phyloP scores from a whole-genome alignment of 2,329 filamentous ascomycete species.

The Lasiodiplodia sp. region DNA sequence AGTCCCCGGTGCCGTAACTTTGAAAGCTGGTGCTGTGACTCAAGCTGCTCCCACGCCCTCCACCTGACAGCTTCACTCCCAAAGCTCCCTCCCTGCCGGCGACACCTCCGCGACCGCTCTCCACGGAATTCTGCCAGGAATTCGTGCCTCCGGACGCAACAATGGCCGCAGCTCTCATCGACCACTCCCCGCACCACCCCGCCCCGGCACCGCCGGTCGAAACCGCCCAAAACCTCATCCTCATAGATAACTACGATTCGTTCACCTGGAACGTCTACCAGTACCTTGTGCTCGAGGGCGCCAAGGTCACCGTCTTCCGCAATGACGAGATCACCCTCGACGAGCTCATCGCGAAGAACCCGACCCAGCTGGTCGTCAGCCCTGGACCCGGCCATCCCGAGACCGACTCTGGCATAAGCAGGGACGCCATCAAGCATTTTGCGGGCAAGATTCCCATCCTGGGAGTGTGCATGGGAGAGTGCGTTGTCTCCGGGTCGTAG shows the following conservation, averaged over 20 bases:
- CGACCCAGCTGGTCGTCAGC: slow-evolving; percentile 93
- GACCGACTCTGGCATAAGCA: slow-evolving; percentile 91
- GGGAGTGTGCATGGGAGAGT: slow-evolving; percentile 99
- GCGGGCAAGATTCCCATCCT: slow-evolving; percentile 93
- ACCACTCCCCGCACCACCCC: slow-evolving; percentile 88
- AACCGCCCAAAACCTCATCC: slow-evolving; percentile 86
- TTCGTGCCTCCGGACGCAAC: slow-evolving; percentile 39
- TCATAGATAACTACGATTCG: slow-evolving; percentile 99
- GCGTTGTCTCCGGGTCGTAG: slow-evolving; percentile 49
- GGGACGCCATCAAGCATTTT: slow-evolving; percentile 89
- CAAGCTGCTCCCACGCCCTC: slow-evolving; percentile 1
- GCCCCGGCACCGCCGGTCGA: slow-evolving; percentile 74
- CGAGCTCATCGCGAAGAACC: slow-evolving; percentile 81
- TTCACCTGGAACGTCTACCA: slow-evolving; percentile 99
- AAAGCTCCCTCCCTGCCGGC: slow-evolving; percentile 2
- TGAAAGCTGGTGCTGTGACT: slow-evolving; percentile 11
- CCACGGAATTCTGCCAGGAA: neutral
- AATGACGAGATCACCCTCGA: slow-evolving; percentile 92
- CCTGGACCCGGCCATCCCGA: slow-evolving; percentile 92
- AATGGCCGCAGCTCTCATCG: slow-evolving; percentile 63
- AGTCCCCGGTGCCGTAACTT: neutral
- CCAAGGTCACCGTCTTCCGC: slow-evolving; percentile 84
- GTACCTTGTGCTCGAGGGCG: slow-evolving; percentile 95
- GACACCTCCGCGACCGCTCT: neutral
- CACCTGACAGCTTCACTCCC: neutral